Base-by-base conservation (phyloP, 2,329 filamentous ascomycete species). In the Colletotrichum sp. region DNA sequence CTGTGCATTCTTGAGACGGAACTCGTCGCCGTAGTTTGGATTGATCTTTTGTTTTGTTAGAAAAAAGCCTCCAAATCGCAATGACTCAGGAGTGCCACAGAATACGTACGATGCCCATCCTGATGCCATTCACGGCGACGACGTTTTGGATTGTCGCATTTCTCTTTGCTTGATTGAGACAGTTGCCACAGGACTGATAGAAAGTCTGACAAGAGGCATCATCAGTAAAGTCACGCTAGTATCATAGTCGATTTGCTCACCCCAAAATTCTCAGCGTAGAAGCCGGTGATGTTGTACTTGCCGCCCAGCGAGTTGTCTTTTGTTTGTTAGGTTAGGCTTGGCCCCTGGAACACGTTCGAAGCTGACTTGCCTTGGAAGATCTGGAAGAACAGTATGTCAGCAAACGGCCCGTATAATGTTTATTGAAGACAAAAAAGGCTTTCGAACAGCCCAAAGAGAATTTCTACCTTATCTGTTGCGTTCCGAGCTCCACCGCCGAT, bases 211-310 rank as follows among this genome's bases (percentile, higher is more conserved):
- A 21, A 52, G 1, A 8, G 26, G 2, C n/a, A 59, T 18, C 24
- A 36, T 57, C 21, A 39, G 44, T 18, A n/a, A 18, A 10, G 8
- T 8, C 15, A 15, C 1, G 8, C 15, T 18, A 6, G 8, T 49
- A 24, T 16, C 3, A 26, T 3, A 8, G 6, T 2, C 5, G 7
- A 57, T 24, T 16, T 8, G 0, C 18, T 21, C 13, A 59, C 69
- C 60, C 81, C 81, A 12, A 82, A 82, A 3, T 75, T 73, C 44
- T 82, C 77, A 2, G 81, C 81, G 60, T 81, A 82, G 28, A 82
- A 83, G 68, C 80, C 81, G 0, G 81, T 82, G 65, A 82, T 82
- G 64, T 82, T 82, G 65, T 82, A 82, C 77, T 82, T 82, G 44
- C 81, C 81, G 3, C 81, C 81, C 0, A 82, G 79, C 0, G 81